Evolutionary conservation across 2,329 filamentous ascomycete genomes (phyloP).

Genomic region (Ascochyta fabae): DNA sequence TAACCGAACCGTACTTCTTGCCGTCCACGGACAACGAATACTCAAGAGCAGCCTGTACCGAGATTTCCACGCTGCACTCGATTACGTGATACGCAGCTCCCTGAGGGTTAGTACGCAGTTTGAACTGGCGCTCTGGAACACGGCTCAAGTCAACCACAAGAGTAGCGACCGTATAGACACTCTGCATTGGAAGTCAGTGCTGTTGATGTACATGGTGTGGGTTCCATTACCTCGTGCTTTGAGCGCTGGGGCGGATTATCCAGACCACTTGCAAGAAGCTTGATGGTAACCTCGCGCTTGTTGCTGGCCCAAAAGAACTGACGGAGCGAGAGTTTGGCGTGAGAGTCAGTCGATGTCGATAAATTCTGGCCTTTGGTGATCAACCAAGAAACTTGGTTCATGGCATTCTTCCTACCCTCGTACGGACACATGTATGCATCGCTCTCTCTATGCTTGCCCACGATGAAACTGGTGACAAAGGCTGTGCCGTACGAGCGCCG

Average conservation of each 20-base stretch:
- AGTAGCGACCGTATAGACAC: constrained; percentile 12
- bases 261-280: no score
- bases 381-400: constrained; percentile 21
- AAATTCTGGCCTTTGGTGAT: constrained; percentile 28
- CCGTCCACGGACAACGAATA: constrained; percentile 23
- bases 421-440: constrained; percentile 16
- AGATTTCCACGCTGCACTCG: constrained; percentile 12
- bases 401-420: constrained; percentile 1
- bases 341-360: neutral
- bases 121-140: constrained; percentile 8
- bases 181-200: constrained; percentile 1
- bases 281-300: neutral
- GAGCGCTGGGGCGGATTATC: no score
- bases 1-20: constrained; percentile 23
- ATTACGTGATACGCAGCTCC: constrained; percentile 8
- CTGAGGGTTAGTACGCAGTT: neutral
- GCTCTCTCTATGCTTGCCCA: constrained; percentile 2
- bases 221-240: no score
- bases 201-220: no score
- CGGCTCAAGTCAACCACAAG: constrained; percentile 17
- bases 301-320: neutral
- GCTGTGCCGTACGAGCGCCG: constrained; percentile 30
- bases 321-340: neutral
- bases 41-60: constrained; percentile 26
- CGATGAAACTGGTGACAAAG: neutral